Evolutionary conservation across 2,329 filamentous ascomycete species (phyloP).

Genomic region (Paecilomyces variotii): DNA sequence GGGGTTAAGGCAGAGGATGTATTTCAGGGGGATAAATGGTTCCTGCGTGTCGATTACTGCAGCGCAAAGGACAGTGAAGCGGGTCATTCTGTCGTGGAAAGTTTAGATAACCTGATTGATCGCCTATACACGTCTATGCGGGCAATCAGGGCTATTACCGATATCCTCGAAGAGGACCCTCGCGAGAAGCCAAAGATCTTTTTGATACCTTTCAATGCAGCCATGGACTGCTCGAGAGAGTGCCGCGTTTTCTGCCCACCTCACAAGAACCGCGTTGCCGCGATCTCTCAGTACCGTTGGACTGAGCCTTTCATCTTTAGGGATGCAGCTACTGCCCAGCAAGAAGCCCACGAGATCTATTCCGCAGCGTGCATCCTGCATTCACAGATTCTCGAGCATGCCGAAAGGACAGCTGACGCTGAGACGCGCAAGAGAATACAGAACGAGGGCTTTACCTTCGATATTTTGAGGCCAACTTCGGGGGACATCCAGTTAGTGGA

Average conservation of each 20-base stretch:
- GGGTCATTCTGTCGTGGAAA: constrained; percentile 19
- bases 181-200: constrained; percentile 22
- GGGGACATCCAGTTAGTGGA: constrained; percentile 30
- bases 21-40: constrained; percentile 16
- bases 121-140: constrained; percentile 33
- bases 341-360: constrained; percentile 11
- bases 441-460: constrained; percentile 37
- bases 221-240: constrained; percentile 32
- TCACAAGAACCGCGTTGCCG: constrained; percentile 21
- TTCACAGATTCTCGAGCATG: constrained; percentile 18
- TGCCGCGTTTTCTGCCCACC: constrained; percentile 41
- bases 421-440: constrained; percentile 19
- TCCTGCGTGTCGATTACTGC: constrained; percentile 36
- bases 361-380: constrained; percentile 13
- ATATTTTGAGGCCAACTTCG: constrained; percentile 31
- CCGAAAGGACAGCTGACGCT: constrained; percentile 10
- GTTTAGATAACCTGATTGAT: constrained; percentile 26
- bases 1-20: constrained; percentile 28
- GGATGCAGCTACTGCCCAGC: constrained; percentile 3
- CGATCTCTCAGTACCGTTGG: constrained; percentile 38
- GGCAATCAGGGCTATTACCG: constrained; percentile 26
- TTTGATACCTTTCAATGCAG: constrained; percentile 35
- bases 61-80: constrained; percentile 37
- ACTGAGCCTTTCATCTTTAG: constrained; percentile 23
- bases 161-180: constrained; percentile 12